Conservation (phyloP, 192 early-diverging fungal genomes). For the Dimargaris xerosporica region DNA sequence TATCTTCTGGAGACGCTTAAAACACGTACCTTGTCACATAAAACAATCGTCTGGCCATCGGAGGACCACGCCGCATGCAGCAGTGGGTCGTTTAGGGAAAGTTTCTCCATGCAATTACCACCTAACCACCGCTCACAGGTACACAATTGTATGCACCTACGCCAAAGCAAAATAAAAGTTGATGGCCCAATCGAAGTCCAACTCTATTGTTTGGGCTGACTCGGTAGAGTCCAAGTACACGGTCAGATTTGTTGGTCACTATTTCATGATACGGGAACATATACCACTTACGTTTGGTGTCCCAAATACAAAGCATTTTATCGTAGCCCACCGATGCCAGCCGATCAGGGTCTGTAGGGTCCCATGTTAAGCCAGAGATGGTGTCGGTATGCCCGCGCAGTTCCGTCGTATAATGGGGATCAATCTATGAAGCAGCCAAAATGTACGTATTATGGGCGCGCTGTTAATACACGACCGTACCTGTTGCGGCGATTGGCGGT, state of each 20-base stretch:
- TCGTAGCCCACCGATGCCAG: not conserved
- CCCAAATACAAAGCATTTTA: not conserved
- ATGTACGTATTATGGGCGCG: not conserved
- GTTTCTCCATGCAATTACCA: no score
- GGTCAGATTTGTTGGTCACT: not conserved
- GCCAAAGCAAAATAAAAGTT: not conserved
- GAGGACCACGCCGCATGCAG: no score
- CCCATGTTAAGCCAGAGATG: not conserved
- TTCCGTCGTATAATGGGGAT: not conserved
- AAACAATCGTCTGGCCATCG: no score
- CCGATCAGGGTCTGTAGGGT: not conserved
- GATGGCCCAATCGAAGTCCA: not conserved
- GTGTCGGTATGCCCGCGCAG: not conserved
- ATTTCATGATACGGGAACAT: not conserved
- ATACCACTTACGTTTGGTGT: not conserved
- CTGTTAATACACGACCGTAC: not conserved
- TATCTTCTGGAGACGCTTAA: no score
- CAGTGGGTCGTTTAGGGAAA: no score
- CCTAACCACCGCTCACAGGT: not conserved
- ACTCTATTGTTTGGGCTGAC: not conserved
- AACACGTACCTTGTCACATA: no score
- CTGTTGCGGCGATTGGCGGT: not conserved
- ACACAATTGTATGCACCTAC: not conserved
- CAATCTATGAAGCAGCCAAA: slow-evolving; percentile 1
- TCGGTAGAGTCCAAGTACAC: not conserved